A percentile compares a stretch with the other conserved stretches of the same genome.
phyloP scores from a whole-genome alignment of 805 yeast species.

The Sugiyamaella qingdaonensis region DNA sequence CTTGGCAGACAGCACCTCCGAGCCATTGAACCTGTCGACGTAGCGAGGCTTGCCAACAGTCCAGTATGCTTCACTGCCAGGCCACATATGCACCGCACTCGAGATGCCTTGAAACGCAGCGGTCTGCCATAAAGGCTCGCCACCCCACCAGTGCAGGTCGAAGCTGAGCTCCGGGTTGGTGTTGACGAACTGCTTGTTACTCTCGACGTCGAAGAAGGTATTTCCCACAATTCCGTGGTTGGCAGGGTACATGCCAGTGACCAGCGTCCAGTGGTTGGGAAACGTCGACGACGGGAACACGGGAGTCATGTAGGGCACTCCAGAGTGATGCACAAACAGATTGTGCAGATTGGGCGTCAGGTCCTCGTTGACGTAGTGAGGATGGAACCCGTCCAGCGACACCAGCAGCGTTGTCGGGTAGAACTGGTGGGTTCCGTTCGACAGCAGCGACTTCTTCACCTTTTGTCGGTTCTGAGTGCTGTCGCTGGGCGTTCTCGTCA shows the following conservation, averaged over 20 bases:
- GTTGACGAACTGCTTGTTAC: slow-evolving; percentile 56
- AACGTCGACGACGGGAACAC: slow-evolving; percentile 86
- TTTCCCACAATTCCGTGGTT: slow-evolving; percentile 87
- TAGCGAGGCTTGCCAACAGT: slow-evolving; percentile 44
- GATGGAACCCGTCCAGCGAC: slow-evolving; percentile 88
- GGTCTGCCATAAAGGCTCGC: slow-evolving; percentile 85
- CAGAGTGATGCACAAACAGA: slow-evolving; percentile 48
- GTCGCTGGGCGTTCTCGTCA: background rate
- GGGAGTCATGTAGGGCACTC: slow-evolving; percentile 82
- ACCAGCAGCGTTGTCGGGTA: slow-evolving; percentile 76
- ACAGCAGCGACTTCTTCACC: slow-evolving; percentile 11
- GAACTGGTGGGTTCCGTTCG: slow-evolving; percentile 64
- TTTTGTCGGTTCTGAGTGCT: background rate
- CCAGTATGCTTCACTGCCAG: slow-evolving; percentile 77
- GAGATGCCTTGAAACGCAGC: slow-evolving; percentile 57
- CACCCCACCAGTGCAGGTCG: slow-evolving; percentile 75
- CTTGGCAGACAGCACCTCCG: slow-evolving; percentile 57
- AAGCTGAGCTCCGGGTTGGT: slow-evolving; percentile 51
- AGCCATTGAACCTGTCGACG: slow-evolving; percentile 60
- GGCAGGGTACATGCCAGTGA: slow-evolving; percentile 79
- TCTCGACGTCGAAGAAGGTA: slow-evolving; percentile 62
- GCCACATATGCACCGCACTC: slow-evolving; percentile 94
- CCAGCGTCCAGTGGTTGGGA: slow-evolving; percentile 88
- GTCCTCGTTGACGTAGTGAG: slow-evolving; percentile 65
- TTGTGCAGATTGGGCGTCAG: slow-evolving; percentile 69